A percentile compares a stretch with the other conserved stretches of the same genome.
Evolutionary conservation across 352 stramenopile species (phyloP).

Genomic region (Pythium sukuiense): DNA sequence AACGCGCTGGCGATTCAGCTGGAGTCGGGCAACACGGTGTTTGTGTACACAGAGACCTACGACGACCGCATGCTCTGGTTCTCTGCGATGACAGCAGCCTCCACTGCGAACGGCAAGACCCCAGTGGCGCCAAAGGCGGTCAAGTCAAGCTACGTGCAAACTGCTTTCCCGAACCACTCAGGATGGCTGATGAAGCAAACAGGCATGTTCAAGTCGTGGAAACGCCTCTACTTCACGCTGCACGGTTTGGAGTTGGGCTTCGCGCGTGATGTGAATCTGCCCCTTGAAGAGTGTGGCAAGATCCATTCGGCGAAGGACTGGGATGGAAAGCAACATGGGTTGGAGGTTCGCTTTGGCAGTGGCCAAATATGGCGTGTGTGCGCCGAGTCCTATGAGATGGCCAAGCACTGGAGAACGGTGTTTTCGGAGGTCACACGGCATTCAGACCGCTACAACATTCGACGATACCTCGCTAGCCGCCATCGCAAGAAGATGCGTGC

Average conservation of each 20-base stretch:
- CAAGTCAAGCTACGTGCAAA: constrained; percentile 80
- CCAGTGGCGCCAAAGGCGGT: constrained; percentile 41
- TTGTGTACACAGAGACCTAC: constrained; percentile 80
- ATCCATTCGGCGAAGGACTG: constrained; percentile 64
- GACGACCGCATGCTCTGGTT: constrained; percentile 87
- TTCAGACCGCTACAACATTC: constrained; percentile 57
- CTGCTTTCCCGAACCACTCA: constrained; percentile 65
- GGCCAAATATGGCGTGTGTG: constrained; percentile 69
- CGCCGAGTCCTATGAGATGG: constrained; percentile 75
- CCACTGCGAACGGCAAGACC: constrained; percentile 50
- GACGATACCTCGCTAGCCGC: constrained; percentile 65
- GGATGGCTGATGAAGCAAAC: constrained; percentile 80
- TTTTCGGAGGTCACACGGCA: constrained; percentile 51
- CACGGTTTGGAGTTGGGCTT: constrained; percentile 74
- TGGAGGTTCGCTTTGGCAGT: constrained; percentile 67
- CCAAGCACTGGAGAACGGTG: constrained; percentile 73
- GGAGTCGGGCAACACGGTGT: constrained; percentile 53
- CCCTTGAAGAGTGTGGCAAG: constrained; percentile 57
- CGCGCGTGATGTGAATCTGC: constrained; percentile 72
- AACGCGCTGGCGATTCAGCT: constrained; percentile 76
- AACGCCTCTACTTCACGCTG: constrained; percentile 79
- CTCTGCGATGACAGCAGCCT: constrained; percentile 58
- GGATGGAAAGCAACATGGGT: constrained; percentile 64
- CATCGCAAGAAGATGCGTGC: constrained; percentile 65
- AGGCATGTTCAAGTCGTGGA: constrained; percentile 82